These are phyloP conservation scores for Pseudonectria foliicola DNA, from an alignment of 2,329 filamentous ascomycete species.

Conservation along the genomic window DNA sequence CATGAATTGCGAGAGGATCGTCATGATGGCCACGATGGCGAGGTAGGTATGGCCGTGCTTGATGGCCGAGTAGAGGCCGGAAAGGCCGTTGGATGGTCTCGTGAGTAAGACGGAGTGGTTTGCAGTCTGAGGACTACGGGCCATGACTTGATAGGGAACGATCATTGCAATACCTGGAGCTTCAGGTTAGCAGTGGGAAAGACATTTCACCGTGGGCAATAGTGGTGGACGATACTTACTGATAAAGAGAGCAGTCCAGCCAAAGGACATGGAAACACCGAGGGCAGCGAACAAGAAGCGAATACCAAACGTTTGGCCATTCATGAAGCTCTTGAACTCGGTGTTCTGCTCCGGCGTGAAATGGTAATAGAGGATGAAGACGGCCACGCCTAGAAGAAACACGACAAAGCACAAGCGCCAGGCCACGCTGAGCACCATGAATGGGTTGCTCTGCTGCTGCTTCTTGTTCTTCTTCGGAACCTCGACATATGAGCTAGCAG, in stretches of 20 bases:
- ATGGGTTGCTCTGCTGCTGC: constrained; percentile 19
- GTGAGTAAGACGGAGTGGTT: constrained; percentile 34
- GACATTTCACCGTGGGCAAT: too few relatives aligned
- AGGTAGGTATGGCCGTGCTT: constrained; percentile 30
- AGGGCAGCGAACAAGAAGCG: constrained; percentile 37
- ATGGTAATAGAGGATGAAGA: constrained; percentile 34
- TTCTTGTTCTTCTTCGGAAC: not conserved
- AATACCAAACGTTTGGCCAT: constrained; percentile 35
- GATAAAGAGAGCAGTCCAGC: constrained; percentile 35
- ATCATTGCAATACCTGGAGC: constrained; percentile 36
- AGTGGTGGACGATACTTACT: constrained; percentile 6
- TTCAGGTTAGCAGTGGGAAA: constrained; percentile 3
- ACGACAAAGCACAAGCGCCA: constrained; percentile 30
- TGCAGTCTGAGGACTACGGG: constrained; percentile 24
- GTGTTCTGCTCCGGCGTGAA: constrained; percentile 22
- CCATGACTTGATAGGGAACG: constrained; percentile 37
- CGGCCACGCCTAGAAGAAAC: constrained; percentile 28
- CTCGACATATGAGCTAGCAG: constrained; percentile 16
- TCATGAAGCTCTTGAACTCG: constrained; percentile 32
- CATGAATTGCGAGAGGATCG: constrained; percentile 43
- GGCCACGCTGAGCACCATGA: constrained; percentile 28
- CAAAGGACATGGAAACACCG: constrained; percentile 35
- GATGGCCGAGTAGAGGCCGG: constrained; percentile 28
- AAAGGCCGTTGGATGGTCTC: constrained; percentile 38
- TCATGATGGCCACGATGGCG: constrained; percentile 32